phyloP scores from a whole-genome alignment of 1,139 yeast genomes.

The Saccharomyces hybrid region DNA sequence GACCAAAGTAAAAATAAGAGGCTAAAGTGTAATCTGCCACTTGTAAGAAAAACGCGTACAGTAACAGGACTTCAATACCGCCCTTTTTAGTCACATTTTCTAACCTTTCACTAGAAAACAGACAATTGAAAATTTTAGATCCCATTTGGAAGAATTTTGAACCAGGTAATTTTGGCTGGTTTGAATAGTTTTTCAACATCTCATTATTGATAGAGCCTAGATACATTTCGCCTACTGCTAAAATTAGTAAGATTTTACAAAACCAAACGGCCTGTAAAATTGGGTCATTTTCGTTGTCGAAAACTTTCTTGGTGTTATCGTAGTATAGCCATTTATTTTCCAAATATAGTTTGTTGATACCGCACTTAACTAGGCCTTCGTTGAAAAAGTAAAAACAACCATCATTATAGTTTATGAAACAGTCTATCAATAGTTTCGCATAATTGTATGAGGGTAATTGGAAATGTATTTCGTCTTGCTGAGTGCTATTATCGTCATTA shows the following conservation, averaged over 20 bases:
- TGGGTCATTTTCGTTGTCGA: neutral
- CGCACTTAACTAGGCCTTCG: slow-evolving; percentile 66
- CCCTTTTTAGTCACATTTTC: slow-evolving; percentile 73
- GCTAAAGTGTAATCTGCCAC: slow-evolving; percentile 82
- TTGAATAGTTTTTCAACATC: slow-evolving; percentile 15
- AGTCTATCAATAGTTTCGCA: slow-evolving; percentile 66
- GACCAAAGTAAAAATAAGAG: slow-evolving; percentile 71
- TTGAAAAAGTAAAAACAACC: slow-evolving; percentile 84
- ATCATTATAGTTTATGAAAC: slow-evolving; percentile 70
- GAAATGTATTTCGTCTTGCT: slow-evolving; percentile 40
- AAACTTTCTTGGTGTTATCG: slow-evolving; percentile 38
- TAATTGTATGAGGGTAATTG: slow-evolving; percentile 70
- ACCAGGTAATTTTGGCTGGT: slow-evolving; percentile 54
- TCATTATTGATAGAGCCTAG: slow-evolving; percentile 53
- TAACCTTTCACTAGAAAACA: slow-evolving; percentile 72
- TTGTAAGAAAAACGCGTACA: slow-evolving; percentile 75
- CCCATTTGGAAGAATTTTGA: slow-evolving; percentile 72
- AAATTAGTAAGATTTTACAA: slow-evolving; percentile 64
- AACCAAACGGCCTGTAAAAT: slow-evolving; percentile 71
- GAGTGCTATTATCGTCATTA: slow-evolving; percentile 41
- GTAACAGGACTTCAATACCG: slow-evolving; percentile 68
- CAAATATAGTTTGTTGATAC: slow-evolving; percentile 52
- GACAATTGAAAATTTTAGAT: slow-evolving; percentile 63
- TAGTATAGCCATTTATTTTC: slow-evolving; percentile 28
- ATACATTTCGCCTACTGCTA: slow-evolving; percentile 83